Evolutionary conservation across 2,329 filamentous ascomycete genomes (phyloP), one percentile per base, ranked within the genome.

Genomic region (Simplicillium aogashimaense): DNA sequence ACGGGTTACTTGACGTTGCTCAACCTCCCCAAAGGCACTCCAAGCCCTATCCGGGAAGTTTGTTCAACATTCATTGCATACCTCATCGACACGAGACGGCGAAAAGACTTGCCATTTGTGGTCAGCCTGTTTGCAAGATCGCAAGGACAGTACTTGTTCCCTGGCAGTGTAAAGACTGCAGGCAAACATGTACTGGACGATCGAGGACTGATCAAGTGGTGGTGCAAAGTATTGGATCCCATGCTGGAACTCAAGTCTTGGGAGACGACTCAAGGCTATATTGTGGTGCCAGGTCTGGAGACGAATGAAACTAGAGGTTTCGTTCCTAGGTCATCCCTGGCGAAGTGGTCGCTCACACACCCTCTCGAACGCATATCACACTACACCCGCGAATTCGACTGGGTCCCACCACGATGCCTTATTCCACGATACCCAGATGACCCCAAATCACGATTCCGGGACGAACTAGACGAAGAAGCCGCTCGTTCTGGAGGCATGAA

Each of bases 391-490:
- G 70, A 78, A 35, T 69, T 66, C 40, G 70, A 67, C 46, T 63
- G 59, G 55, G 78, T 87, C 3, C 86, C 88, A 5, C 83, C 85
- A 1, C 74, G 89, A 44, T 94, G 85, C 55, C 68, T 97, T 7
- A 82, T 98, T 5, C 92, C 92, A 2, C 81, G 83, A 16, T 95
- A 94, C 47, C 92, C 92, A 1, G 92, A 98, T 57, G 92, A 98
- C 47, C 92, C 92, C 1, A 98, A 98, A 58, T 81, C 88, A 2
- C 77, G 92, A 5, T 97, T 89, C 54, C 72, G 94, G 35, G 76
- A 86, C 44, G 90, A 97, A 55, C 66, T 98, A 4, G 90, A 98
- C 52, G 85, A 90, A 28, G 87, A 94, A 55, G 72, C 85, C 1
- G 72, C 76, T 1, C 76, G 76, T 25, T 68, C 74, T 2, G 63